Percentiles rank a stretch among this genome's conserved stretches.
Conservation (phyloP, 768 basidiomycete species). For the Boletus eberwhitei region DNA sequence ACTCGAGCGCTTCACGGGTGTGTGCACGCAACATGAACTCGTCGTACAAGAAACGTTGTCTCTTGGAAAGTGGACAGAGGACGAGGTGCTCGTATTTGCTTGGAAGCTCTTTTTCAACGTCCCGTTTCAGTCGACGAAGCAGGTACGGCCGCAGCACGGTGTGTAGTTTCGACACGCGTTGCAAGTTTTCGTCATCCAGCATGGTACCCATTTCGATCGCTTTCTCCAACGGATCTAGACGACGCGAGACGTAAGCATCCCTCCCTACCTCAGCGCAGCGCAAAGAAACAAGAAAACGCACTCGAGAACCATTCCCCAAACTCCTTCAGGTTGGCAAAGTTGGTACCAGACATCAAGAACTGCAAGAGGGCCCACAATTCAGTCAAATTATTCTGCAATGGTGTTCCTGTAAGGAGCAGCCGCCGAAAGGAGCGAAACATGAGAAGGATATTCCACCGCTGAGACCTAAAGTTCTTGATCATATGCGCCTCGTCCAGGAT, state of each 20-base stretch:
- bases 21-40: conserved; percentile 91
- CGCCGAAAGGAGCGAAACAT: conserved; percentile 87
- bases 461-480: conserved; percentile 96
- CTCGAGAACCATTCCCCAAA: conserved; percentile 97
- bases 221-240: conserved; percentile 86
- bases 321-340: conserved; percentile 89
- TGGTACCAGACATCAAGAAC: conserved; percentile 86
- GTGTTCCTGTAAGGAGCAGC: conserved; percentile 91
- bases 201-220: conserved; percentile 83
- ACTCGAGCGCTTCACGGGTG: conserved; percentile 76
- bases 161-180: conserved; percentile 85
- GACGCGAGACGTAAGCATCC: not conserved
- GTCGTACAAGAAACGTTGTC: conserved; percentile 93
- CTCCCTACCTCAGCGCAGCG: not conserved
- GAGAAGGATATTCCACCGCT: conserved; percentile 88
- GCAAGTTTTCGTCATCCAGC: conserved; percentile 79
- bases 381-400: conserved; percentile 92
- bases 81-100: conserved; percentile 92
- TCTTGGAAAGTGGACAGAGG: conserved; percentile 83
- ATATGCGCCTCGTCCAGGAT: conserved; percentile 95
- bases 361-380: conserved; percentile 95
- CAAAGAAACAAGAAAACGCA: conserved; percentile 38
- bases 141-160: conserved; percentile 95
- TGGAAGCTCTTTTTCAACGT: conserved; percentile 94
- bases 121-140: conserved; percentile 93